Evolutionary conservation across 106 monocot species (phyloP).

Genomic region (Dendrobium officinale): DNA sequence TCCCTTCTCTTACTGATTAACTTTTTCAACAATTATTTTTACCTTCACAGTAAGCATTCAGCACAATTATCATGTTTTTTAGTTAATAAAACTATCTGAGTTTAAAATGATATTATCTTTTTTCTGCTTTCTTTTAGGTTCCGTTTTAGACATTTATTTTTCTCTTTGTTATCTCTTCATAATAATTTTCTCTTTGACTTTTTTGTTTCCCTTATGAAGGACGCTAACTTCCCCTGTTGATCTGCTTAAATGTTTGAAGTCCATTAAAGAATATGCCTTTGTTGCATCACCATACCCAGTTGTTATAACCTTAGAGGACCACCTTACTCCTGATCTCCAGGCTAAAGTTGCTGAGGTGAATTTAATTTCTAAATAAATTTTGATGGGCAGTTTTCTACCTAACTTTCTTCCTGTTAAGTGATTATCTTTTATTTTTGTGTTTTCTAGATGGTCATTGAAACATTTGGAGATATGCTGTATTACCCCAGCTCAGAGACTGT

Average conservation of each 20-base stretch:
- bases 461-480: constrained; percentile 70
- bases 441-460: constrained; percentile 50
- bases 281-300: constrained; percentile 40
- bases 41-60: background rate
- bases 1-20: background rate
- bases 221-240: constrained; percentile 51
- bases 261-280: constrained; percentile 60
- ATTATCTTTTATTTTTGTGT: constrained; percentile 14
- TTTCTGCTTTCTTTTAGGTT: background rate
- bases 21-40: background rate
- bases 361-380: background rate
- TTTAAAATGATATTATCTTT: background rate
- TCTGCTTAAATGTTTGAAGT: constrained; percentile 43
- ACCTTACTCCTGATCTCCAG: constrained; percentile 61
- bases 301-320: constrained; percentile 56
- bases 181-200: background rate
- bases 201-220: constrained; percentile 16
- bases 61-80: background rate
- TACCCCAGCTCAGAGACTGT: constrained; percentile 47
- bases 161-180: background rate
- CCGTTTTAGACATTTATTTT: background rate
- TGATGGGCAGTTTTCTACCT: background rate
- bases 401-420: background rate
- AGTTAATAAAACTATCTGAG: background rate
- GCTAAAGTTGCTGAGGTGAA: constrained; percentile 59